Conservation (phyloP, 805 yeast genomes). For the Kazachstania psychrophila region DNA sequence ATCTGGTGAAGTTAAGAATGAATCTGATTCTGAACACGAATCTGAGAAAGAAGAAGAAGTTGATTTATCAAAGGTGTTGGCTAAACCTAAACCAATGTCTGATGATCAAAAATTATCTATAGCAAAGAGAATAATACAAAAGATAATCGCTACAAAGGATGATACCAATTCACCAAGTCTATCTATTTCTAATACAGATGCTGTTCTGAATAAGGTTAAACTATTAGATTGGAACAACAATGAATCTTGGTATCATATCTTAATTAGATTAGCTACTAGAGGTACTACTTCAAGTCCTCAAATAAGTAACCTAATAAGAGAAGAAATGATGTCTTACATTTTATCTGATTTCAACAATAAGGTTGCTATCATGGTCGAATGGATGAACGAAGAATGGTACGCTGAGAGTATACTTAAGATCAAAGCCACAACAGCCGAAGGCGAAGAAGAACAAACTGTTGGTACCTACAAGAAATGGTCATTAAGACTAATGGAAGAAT, state of each 20-base stretch:
- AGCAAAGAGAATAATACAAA: conserved; percentile 24
- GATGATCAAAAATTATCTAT: conserved; percentile 49
- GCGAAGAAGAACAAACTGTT: conserved; percentile 10
- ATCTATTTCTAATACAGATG: not conserved
- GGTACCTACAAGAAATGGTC: conserved; percentile 57
- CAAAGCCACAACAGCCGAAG: conserved; percentile 12
- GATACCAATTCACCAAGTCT: not conserved
- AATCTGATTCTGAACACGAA: conserved; percentile 9
- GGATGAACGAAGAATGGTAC: conserved; percentile 96
- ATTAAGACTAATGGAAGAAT: conserved; percentile 57
- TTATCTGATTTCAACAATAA: conserved; percentile 62
- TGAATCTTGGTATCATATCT: conserved; percentile 67
- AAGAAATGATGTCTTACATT: conserved; percentile 62
- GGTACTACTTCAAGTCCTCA: conserved; percentile 47
- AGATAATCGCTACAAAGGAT: conserved; percentile 6
- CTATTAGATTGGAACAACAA: conserved; percentile 47
- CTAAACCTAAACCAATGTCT: conserved; percentile 41
- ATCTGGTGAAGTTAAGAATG: conserved; percentile 12
- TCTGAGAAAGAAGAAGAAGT: conserved; percentile 2
- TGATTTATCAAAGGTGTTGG: conserved; percentile 9
- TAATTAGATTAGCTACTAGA: conserved; percentile 73
- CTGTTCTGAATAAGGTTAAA: conserved; percentile 19
- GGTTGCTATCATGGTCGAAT: conserved; percentile 69
- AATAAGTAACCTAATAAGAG: conserved; percentile 55
- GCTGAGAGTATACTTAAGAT: conserved; percentile 31